Evolutionary conservation across 2,329 filamentous ascomycete genomes (phyloP).

Genomic region (Pseudogymnoascus sp.): DNA sequence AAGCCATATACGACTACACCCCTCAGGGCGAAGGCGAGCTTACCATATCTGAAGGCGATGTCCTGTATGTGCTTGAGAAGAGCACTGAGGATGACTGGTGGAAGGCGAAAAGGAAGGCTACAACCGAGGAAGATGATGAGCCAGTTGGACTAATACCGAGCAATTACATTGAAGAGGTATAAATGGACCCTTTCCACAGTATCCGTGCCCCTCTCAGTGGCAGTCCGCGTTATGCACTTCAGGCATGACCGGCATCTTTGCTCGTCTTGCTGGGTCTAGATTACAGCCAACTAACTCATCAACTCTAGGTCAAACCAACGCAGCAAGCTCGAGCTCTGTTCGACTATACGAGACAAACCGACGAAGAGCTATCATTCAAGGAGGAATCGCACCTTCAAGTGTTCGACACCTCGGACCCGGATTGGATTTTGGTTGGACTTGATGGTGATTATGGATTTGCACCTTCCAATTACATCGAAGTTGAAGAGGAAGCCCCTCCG

Average conservation of each 20-base stretch:
- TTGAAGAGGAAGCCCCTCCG: slow-evolving; percentile 31
- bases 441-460: slow-evolving; percentile 88
- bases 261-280: neutral
- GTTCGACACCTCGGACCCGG: slow-evolving; percentile 83
- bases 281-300: slow-evolving; percentile 11
- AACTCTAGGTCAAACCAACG: slow-evolving; percentile 50
- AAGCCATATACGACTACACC: slow-evolving; percentile 84
- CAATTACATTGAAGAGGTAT: slow-evolving; percentile 90
- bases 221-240: neutral
- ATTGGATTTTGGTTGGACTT: slow-evolving; percentile 89
- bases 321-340: slow-evolving; percentile 84
- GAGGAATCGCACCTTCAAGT: slow-evolving; percentile 79
- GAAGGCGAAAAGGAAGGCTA: slow-evolving; percentile 38
- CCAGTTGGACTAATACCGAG: slow-evolving; percentile 57
- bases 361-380: slow-evolving; percentile 92
- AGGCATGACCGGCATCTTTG: neutral
- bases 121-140: slow-evolving; percentile 30
- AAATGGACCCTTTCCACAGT: slow-evolving; percentile 25
- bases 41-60: slow-evolving; percentile 72
- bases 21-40: slow-evolving; percentile 83
- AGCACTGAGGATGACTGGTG: slow-evolving; percentile 75
- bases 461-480: slow-evolving; percentile 90
- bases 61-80: slow-evolving; percentile 75
- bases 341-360: slow-evolving; percentile 93
- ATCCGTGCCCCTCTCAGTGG: neutral